Evolutionary conservation across 2,329 filamentous ascomycete species (phyloP), one percentile per base, ranked within the genome.

Genomic region (Huntiella bhutanensis): DNA sequence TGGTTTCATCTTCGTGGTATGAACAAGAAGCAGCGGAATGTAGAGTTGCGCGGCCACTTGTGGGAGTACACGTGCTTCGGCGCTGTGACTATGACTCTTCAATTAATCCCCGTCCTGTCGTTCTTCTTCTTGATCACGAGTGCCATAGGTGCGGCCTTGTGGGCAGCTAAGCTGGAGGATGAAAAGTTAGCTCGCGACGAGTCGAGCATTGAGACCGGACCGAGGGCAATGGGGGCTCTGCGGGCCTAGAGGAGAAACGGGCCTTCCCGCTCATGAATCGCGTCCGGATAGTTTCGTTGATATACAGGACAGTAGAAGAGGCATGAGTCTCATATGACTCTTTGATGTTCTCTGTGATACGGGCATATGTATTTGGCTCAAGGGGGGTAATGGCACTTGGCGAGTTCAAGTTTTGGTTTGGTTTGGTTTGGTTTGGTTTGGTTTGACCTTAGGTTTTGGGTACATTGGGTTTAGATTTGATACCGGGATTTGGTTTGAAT

Each of bases 61-160:
- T 82, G 83, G 73, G 82, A 91, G 49, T 96, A 95, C 58, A 79
- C 85, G 11, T 93, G 84, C 84, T 95, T 96, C 57, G 91, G 91
- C 12, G 84, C 82, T 1, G 70, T 91, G 3, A 83, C 86, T 43
- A 75, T 95, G 64, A 60, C 85, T 5, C 62, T 96, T 22, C 84
- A 95, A 62, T 70, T 96, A n/a, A 70, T 95, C 6, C 91, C 91
- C 1, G 70, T 88, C 10, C 62, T 95, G 42, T 92, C 82, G n/a
- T 92, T 98, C 70, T 77, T 96, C 58, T 95, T 96, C 59, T 69
- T 96, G 35, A 64, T 98, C 53, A 95, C 88, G 0, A 86, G 82
- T 3, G 81, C 87, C 1, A 75, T 77, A 15, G 91, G 88, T 2
- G 80, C 83, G 38, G 88, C 85, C 1, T 64, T 96, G 33, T 96